Conservation (phyloP, 2,329 filamentous ascomycete species). For the Phoma sp. region DNA sequence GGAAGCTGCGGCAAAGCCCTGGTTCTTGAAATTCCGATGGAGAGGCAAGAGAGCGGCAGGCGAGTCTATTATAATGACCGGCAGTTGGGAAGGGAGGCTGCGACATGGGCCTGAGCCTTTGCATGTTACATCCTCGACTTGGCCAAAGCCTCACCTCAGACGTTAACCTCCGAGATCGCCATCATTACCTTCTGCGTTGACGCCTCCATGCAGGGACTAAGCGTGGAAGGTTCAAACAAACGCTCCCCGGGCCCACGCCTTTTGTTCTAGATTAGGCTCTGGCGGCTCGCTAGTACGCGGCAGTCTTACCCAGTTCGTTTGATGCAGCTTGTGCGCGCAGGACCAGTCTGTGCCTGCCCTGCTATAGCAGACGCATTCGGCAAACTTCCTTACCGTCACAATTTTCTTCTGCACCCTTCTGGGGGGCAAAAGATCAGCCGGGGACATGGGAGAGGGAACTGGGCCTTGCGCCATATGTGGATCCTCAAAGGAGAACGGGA, state of each 20-base stretch:
- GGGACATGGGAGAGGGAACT: slow-evolving; percentile 1
- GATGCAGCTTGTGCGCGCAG: not conserved
- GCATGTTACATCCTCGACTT: slow-evolving; percentile 4
- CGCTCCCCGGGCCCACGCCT: slow-evolving; percentile 3
- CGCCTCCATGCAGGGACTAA: slow-evolving; percentile 1
- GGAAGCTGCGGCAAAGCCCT: slow-evolving; percentile 18
- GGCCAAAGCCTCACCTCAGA: not conserved
- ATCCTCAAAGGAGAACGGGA: slow-evolving; percentile 12
- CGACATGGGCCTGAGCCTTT: slow-evolving; percentile 12
- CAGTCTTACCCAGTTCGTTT: slow-evolving; percentile 3
- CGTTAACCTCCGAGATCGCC: slow-evolving; percentile 7
- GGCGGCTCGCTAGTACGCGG: slow-evolving; percentile 3
- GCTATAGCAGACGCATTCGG: slow-evolving; percentile 5
- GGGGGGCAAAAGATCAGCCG: slow-evolving; percentile 13
- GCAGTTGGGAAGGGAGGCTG: not conserved
- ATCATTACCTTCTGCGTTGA: slow-evolving; percentile 3
- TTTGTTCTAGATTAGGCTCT: slow-evolving; percentile 3
- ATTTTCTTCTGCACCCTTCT: slow-evolving; percentile 4
- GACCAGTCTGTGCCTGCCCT: slow-evolving; percentile 3
- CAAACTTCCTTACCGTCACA: slow-evolving; percentile 7
- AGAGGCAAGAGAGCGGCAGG: not conserved
- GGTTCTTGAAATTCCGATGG: not conserved
- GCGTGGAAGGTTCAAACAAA: not conserved
- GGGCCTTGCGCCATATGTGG: slow-evolving; percentile 4
- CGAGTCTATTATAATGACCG: not conserved